Evolutionary conservation across 371 early-diverging fungal genomes (phyloP).

Genomic region (Mucor irregularis): DNA sequence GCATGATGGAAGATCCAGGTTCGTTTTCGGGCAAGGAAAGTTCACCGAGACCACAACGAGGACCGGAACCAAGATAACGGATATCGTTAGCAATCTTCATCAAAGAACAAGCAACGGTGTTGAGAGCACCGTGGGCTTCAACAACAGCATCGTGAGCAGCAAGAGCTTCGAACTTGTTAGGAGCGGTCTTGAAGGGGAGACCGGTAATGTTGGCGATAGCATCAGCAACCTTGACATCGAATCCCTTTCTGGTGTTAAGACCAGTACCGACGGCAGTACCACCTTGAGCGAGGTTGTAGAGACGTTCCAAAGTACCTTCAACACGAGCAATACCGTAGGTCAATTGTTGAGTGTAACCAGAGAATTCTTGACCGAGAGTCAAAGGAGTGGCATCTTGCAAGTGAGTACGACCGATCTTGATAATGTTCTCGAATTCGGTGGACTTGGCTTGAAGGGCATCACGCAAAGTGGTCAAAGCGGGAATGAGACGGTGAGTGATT

Average conservation of each 20-base stretch:
- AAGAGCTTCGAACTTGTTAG: conserved; percentile 93
- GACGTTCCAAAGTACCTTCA: conserved; percentile 64
- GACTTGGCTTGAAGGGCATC: conserved; percentile 67
- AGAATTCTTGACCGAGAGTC: conserved; percentile 90
- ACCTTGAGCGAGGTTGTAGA: conserved; percentile 82
- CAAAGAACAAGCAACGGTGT: conserved; percentile 81
- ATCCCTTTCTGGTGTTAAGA: conserved; percentile 79
- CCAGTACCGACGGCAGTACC: conserved; percentile 95
- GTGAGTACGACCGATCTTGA: conserved; percentile 91
- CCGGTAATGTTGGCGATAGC: conserved; percentile 74
- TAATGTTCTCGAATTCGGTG: conserved; percentile 69
- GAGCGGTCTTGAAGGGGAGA: conserved; percentile 78
- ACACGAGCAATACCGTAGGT: conserved; percentile 77
- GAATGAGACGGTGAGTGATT: conserved; percentile 67
- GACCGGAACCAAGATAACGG: conserved; percentile 86
- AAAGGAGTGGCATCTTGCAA: conserved; percentile 87
- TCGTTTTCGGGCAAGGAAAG: conserved; percentile 87
- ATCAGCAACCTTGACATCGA: conserved; percentile 74
- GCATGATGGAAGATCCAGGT: conserved; percentile 93
- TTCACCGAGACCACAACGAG: conserved; percentile 90
- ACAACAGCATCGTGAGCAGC: conserved; percentile 91
- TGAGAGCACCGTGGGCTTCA: conserved; percentile 83
- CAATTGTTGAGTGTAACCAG: conserved; percentile 83
- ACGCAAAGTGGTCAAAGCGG: conserved; percentile 68
- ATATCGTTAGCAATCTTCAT: conserved; percentile 94